Evolutionary conservation across 2,329 filamentous ascomycete species (phyloP).

Genomic region (Penicillium sp.): DNA sequence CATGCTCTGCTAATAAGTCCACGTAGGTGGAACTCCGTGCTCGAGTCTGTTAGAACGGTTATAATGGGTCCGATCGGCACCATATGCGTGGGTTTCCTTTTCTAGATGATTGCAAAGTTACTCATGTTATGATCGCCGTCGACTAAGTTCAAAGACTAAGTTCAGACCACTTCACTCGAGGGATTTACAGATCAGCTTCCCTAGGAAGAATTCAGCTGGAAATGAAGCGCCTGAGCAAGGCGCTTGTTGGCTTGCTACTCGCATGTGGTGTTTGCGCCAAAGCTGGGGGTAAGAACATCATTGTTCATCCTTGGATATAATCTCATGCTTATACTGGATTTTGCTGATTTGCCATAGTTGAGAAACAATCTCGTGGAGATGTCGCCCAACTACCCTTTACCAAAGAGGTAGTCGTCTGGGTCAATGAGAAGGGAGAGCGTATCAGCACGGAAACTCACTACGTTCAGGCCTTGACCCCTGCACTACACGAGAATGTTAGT

Average conservation of each 20-base stretch:
- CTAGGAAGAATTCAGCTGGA: background rate
- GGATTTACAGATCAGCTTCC: background rate
- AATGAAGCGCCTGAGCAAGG: slow-evolving; percentile 16
- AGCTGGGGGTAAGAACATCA: slow-evolving; percentile 21
- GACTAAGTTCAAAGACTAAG: slow-evolving; percentile 13
- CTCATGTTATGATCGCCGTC: slow-evolving; percentile 5
- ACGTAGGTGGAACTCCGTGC: background rate
- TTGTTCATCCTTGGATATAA: background rate
- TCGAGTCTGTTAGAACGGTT: slow-evolving; percentile 1
- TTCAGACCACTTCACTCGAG: background rate
- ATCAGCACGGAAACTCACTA: slow-evolving; percentile 41
- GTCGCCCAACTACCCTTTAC: slow-evolving; percentile 39
- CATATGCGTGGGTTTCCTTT: background rate
- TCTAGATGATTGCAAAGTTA: slow-evolving; percentile 4
- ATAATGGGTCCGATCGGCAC: slow-evolving; percentile 23
- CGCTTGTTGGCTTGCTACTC: slow-evolving; percentile 11
- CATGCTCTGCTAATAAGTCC: slow-evolving; percentile 1
- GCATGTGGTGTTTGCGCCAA: slow-evolving; percentile 18
- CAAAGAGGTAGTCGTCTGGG: slow-evolving; percentile 56
- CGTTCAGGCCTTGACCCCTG: slow-evolving; percentile 4
- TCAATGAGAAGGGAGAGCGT: slow-evolving; percentile 56
- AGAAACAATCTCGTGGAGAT: slow-evolving; percentile 18
- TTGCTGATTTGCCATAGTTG: slow-evolving; percentile 17
- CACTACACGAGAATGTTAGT: slow-evolving; percentile 16
- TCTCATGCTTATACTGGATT: background rate